Evolutionary conservation across 352 stramenopile species (phyloP).

Genomic region (Phytophthora parvispora): DNA sequence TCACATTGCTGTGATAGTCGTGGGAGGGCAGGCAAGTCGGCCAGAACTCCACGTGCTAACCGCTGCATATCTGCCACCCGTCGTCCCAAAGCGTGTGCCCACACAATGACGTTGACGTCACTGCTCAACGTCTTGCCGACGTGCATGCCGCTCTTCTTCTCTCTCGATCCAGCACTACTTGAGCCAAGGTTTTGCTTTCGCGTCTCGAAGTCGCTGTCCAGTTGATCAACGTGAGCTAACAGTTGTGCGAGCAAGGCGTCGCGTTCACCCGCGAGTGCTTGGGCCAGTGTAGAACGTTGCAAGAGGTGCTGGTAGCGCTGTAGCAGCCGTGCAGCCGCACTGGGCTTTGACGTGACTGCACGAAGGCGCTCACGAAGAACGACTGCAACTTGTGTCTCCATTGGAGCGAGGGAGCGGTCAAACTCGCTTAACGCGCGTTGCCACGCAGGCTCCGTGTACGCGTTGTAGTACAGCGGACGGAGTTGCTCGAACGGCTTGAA

Average conservation of each 20-base stretch:
- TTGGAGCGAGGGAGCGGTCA: constrained; percentile 80
- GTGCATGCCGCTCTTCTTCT: constrained; percentile 50
- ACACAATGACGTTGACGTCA: constrained; percentile 89
- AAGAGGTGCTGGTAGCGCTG: constrained; percentile 91
- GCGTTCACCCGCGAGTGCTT: constrained; percentile 81
- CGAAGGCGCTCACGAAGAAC: constrained; percentile 87
- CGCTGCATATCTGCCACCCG: constrained; percentile 67
- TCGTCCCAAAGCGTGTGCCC: constrained; percentile 77
- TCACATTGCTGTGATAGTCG: constrained; percentile 66
- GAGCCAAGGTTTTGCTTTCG: constrained; percentile 42
- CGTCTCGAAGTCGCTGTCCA: constrained; percentile 90
- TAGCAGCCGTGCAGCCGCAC: constrained; percentile 82
- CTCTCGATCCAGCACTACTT: constrained; percentile 20
- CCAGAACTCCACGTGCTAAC: constrained; percentile 64
- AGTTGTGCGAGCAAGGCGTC: constrained; percentile 92
- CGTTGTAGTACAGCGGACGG: constrained; percentile 90
- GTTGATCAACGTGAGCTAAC: constrained; percentile 85
- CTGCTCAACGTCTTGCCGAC: constrained; percentile 87
- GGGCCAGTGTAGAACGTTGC: constrained; percentile 77
- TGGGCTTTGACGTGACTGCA: constrained; percentile 63
- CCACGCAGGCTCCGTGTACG: constrained; percentile 92
- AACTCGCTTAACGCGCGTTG: constrained; percentile 75
- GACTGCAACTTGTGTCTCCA: constrained; percentile 86
- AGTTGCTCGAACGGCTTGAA: constrained; percentile 80
- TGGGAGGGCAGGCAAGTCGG: constrained; percentile 73